These are phyloP conservation scores for Pseudopithomyces maydicus DNA, from an alignment of 2,329 filamentous ascomycete genomes.

Conservation along the genomic window DNA sequence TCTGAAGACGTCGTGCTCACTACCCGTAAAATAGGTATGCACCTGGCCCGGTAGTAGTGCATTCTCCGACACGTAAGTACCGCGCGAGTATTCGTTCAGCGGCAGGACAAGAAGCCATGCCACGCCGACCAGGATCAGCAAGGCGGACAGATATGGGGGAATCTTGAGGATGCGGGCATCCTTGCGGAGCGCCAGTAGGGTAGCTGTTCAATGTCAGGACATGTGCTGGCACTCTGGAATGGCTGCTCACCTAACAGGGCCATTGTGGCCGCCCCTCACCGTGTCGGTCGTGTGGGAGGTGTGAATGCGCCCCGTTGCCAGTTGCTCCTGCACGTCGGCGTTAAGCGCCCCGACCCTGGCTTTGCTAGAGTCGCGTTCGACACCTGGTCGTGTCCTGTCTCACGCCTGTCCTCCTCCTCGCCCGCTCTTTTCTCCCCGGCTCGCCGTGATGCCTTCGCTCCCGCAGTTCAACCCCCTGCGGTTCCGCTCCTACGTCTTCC, in stretches of 20 bases:
- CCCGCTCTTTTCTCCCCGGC: not conserved
- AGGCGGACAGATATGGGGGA: slow-evolving; percentile 83
- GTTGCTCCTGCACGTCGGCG: slow-evolving; percentile 7
- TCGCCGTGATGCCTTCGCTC: slow-evolving; percentile 49
- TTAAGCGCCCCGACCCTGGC: slow-evolving; percentile 17
- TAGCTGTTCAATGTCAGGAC: slow-evolving; percentile 45
- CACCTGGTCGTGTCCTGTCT: not conserved
- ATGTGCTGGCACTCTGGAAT: not conserved
- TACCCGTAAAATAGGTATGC: slow-evolving; percentile 95
- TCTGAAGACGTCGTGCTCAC: slow-evolving; percentile 91
- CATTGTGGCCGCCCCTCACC: slow-evolving; percentile 28
- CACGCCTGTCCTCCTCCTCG: slow-evolving; percentile 12
- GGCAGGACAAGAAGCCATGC: slow-evolving; percentile 90
- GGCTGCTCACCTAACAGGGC: slow-evolving; percentile 40
- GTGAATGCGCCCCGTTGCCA: slow-evolving; percentile 12
- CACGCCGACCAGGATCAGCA: slow-evolving; percentile 84
- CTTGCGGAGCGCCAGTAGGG: slow-evolving; percentile 72
- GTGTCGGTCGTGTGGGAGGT: slow-evolving; percentile 6
- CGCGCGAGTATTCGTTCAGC: slow-evolving; percentile 85
- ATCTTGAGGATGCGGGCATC: slow-evolving; percentile 82
- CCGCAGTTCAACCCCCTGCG: slow-evolving; percentile 72
- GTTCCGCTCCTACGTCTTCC: slow-evolving; percentile 78
- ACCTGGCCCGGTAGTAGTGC: slow-evolving; percentile 94
- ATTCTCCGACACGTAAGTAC: slow-evolving; percentile 97
- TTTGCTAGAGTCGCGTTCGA: slow-evolving; percentile 2